These are phyloP conservation scores for Cryptosporidium xiaoi DNA, from an alignment of 169 alveolate species.

Conservation along the genomic window DNA sequence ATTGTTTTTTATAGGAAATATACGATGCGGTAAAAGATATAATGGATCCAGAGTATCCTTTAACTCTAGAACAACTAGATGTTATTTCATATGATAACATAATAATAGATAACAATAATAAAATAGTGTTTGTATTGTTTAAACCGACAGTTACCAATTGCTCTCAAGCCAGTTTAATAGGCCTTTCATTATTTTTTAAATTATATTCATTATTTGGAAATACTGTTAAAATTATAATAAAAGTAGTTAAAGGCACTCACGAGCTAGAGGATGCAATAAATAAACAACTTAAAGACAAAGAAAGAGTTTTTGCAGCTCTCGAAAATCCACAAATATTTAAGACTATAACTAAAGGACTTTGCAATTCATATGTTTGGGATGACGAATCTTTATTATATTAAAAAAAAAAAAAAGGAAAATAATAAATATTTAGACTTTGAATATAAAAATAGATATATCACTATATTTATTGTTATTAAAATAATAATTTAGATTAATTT, in stretches of 20 bases:
- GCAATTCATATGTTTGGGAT: slow-evolving; percentile 48
- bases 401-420: not conserved
- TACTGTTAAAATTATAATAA: slow-evolving; percentile 84
- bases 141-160: slow-evolving; percentile 99
- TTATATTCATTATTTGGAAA: slow-evolving; percentile 89
- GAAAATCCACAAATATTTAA: slow-evolving; percentile 89
- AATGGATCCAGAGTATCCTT: slow-evolving; percentile 98
- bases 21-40: slow-evolving; percentile 91
- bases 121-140: slow-evolving; percentile 86
- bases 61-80: slow-evolving; percentile 94
- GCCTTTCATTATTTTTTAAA: slow-evolving; percentile 94
- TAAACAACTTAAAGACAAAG: slow-evolving; percentile 95
- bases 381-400: slow-evolving; percentile 30
- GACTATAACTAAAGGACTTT: slow-evolving; percentile 80
- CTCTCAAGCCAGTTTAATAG: slow-evolving; percentile 95
- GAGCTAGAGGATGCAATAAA: slow-evolving; percentile 89
- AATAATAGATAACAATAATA: slow-evolving; percentile 82
- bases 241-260: slow-evolving; percentile 88
- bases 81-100: slow-evolving; percentile 91
- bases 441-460: too few relatives aligned
- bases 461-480: too few relatives aligned
- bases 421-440: too few relatives aligned
- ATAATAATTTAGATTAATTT: too few relatives aligned
- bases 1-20: slow-evolving; percentile 83
- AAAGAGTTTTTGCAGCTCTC: slow-evolving; percentile 96